phyloP scores from a whole-genome alignment of 331 rosid genomes.

The Stylosanthes scabra region DNA sequence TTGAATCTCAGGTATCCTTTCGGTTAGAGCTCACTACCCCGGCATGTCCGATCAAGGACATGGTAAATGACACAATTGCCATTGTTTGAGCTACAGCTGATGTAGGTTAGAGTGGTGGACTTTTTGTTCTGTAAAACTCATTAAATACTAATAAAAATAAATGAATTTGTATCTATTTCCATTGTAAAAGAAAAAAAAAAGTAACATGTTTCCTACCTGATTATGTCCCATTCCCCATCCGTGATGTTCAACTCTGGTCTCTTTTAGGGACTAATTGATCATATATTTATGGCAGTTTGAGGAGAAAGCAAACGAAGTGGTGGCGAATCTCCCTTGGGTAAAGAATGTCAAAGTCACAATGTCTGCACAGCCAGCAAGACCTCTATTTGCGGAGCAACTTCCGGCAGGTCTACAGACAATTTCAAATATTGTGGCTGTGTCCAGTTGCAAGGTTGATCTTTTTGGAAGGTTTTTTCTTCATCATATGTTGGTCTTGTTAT shows the following conservation, averaged over 20 bases:
- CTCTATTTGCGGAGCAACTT: slow-evolving; percentile 77
- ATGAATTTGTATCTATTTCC: slow-evolving; percentile 29
- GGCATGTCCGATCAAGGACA: slow-evolving; percentile 99
- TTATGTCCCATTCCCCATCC: slow-evolving; percentile 15
- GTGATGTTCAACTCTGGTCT: slow-evolving; percentile 40
- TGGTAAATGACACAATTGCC: slow-evolving; percentile 95
- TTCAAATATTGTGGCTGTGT: slow-evolving; percentile 89
- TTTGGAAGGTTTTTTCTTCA: slow-evolving; percentile 21
- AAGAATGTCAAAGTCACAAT: slow-evolving; percentile 80
- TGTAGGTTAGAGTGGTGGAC: slow-evolving; percentile 81
- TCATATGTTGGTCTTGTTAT: slow-evolving; percentile 30
- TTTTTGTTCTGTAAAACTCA: slow-evolving; percentile 42
- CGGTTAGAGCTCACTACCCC: slow-evolving; percentile 99
- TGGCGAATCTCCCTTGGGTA: slow-evolving; percentile 86
- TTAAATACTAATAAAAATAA: slow-evolving; percentile 24
- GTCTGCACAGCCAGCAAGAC: slow-evolving; percentile 98
- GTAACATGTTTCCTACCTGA: not conserved
- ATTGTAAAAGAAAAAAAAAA: slow-evolving; percentile 13
- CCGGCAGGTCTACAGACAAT: slow-evolving; percentile 89
- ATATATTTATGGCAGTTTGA: slow-evolving; percentile 75
- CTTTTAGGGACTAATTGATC: too few relatives aligned
- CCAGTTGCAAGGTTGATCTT: slow-evolving; percentile 93
- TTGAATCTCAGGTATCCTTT: slow-evolving; percentile 89
- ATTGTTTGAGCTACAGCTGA: slow-evolving; percentile 74
- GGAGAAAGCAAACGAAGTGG: slow-evolving; percentile 95